Conservation (phyloP, 768 basidiomycete species). For the Lactarius akahatsu region DNA sequence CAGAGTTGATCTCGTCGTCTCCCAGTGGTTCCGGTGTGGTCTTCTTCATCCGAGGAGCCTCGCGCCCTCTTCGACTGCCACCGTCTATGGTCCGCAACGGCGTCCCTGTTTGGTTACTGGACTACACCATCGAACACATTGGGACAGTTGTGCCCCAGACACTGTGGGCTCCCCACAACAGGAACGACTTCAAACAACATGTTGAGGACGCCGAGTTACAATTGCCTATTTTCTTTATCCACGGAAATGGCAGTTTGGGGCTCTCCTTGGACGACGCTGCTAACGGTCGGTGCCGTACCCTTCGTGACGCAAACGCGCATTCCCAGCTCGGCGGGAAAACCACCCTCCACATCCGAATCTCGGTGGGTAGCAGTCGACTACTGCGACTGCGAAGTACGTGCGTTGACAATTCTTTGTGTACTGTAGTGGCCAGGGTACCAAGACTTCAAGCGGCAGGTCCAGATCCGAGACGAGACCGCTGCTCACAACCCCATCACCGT, state of each 20-base stretch:
- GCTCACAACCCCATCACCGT: conserved; percentile 11
- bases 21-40: neutral
- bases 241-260: conserved; percentile 11
- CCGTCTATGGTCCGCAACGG: neutral
- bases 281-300: conserved; percentile 12
- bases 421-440: conserved; percentile 22
- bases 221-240: conserved; percentile 25
- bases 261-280: conserved; percentile 13
- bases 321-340: conserved; percentile 17
- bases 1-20: neutral
- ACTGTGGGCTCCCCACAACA: conserved; percentile 16
- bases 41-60: neutral
- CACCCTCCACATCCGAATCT: conserved; percentile 19
- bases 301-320: neutral
- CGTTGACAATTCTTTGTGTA: conserved; percentile 1
- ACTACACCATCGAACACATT: neutral
- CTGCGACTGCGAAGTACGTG: neutral
- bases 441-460: conserved; percentile 19
- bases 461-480: conserved; percentile 20
- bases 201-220: conserved; percentile 17
- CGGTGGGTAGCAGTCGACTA: conserved; percentile 7
- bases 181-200: conserved; percentile 10
- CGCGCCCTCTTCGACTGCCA: neutral
- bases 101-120: conserved; percentile 8
- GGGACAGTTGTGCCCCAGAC: conserved; percentile 24